Conservation (phyloP, 2,329 filamentous ascomycete genomes). For the Zymoseptoria crescenta region DNA sequence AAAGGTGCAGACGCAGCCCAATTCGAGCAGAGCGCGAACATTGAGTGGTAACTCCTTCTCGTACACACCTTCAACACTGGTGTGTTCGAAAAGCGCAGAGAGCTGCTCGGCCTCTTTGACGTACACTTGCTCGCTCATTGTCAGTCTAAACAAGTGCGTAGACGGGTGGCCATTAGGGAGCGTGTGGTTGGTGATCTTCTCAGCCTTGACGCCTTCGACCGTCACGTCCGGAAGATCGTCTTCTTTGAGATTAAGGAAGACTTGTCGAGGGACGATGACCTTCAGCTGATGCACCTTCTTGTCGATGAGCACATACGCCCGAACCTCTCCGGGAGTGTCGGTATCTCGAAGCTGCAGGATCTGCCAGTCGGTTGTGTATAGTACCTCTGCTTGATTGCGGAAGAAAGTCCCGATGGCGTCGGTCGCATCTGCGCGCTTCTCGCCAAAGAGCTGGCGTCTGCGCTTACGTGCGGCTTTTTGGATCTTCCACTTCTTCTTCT, state of each 20-base stretch:
- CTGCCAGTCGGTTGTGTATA: conserved; percentile 93
- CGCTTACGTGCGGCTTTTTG: conserved; percentile 84
- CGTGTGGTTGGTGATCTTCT: conserved; percentile 88
- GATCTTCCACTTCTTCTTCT: conserved; percentile 98
- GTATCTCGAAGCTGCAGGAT: conserved; percentile 78
- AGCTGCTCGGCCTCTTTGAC: conserved; percentile 78
- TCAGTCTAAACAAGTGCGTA: conserved; percentile 87
- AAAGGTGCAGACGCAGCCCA: conserved; percentile 88
- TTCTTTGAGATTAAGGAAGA: conserved; percentile 87
- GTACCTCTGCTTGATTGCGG: conserved; percentile 81
- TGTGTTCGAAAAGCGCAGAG: conserved; percentile 75
- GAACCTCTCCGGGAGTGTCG: conserved; percentile 76
- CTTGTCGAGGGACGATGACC: conserved; percentile 76
- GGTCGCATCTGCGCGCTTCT: conserved; percentile 56
- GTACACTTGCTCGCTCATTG: conserved; percentile 80
- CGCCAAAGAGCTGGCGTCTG: conserved; percentile 85
- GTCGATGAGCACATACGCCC: conserved; percentile 86
- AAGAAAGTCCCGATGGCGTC: conserved; percentile 65
- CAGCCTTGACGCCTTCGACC: conserved; percentile 74
- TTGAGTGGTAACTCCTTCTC: conserved; percentile 86
- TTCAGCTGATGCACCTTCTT: conserved; percentile 83
- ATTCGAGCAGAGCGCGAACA: conserved; percentile 75
- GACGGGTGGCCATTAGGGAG: conserved; percentile 93
- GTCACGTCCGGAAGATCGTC: conserved; percentile 83
- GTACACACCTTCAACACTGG: conserved; percentile 94